Evolutionary conservation across 2,329 filamentous ascomycete species (phyloP), one percentile per base, ranked within the genome.

Genomic region (Colletotrichum camelliae): DNA sequence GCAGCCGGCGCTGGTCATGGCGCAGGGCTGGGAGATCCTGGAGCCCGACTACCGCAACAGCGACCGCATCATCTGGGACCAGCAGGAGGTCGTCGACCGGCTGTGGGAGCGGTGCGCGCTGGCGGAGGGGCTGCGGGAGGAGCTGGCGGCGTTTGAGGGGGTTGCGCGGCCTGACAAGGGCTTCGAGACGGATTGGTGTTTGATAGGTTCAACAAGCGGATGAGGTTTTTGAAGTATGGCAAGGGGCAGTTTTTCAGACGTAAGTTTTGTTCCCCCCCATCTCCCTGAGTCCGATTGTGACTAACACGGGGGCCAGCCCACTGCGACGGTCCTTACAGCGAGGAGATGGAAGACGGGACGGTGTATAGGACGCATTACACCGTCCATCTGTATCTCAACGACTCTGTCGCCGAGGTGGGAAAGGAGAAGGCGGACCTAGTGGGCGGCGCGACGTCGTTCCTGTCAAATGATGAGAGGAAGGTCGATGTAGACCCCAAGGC

Each of bases 1-100:
- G 95, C 87, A 88, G 66, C 90, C 91, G 3, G 95, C 94, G 0
- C 88, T 95, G 82, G 88, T 96, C 73, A 82, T 91, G 29, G 94
- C 94, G 7, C 83, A 83, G 6, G 93, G 94, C 4, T 85, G 82
- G 72, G 92, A 96, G 83, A 83, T 87, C 4, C 82, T 92, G 57
- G 84, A 88, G 5, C 86, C 89, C 2, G 88, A 91, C 10, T 91
- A 91, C 65, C 89, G 95, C 18, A 93, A 94, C 76, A 93, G 93
- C 79, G 93, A 93, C n/a, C 89, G 95, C 4, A 94, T 96, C 77
- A 93, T 97, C 78, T 94, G 92, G 90, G 94, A 97, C 80, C 84
- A 89, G 16, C 86, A 88, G 65, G 89, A 90, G 2, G 78, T 96
- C 2, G 92, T 91, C 0, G 87, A 90, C 29, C 89, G 91, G 27